Evolutionary conservation across 345 rosid genomes (phyloP).

Genomic region (Balakata baccata): DNA sequence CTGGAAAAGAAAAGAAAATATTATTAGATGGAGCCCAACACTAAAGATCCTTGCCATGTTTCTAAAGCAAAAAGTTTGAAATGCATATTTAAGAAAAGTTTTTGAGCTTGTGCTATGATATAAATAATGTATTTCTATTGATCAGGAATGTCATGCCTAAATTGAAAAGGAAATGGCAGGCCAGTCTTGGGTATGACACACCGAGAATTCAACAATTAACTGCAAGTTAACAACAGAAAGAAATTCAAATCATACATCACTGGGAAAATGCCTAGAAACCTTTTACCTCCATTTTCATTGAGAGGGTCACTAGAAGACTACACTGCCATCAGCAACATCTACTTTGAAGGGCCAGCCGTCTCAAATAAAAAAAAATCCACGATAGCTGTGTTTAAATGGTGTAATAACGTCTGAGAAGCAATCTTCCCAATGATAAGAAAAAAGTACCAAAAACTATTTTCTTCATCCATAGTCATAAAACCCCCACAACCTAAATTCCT

Average conservation of each 20-base stretch:
- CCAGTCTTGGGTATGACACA: neutral
- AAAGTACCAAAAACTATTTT: neutral
- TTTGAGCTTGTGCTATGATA: neutral
- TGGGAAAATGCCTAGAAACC: neutral
- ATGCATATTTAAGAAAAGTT: neutral
- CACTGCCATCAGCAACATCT: neutral
- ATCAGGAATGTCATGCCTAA: neutral
- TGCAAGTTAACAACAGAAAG: neutral
- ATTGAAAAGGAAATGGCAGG: neutral
- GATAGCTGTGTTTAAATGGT: neutral
- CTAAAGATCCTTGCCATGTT: neutral
- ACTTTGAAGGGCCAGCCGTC: neutral
- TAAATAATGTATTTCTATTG: neutral
- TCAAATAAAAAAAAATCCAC: neutral
- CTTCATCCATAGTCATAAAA: neutral
- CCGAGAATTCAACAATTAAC: neutral
- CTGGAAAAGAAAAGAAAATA: neutral
- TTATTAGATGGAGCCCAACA: neutral
- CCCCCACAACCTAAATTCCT: neutral
- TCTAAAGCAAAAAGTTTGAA: neutral
- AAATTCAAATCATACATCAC: neutral
- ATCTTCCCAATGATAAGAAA: neutral
- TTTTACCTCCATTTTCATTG: neutral
- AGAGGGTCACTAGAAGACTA: neutral
- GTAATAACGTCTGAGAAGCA: neutral